A percentile compares a stretch with the other conserved stretches of the same genome.
phyloP scores from a whole-genome alignment of 495 filamentous ascomycete genomes.

The Physcia stellaris region DNA sequence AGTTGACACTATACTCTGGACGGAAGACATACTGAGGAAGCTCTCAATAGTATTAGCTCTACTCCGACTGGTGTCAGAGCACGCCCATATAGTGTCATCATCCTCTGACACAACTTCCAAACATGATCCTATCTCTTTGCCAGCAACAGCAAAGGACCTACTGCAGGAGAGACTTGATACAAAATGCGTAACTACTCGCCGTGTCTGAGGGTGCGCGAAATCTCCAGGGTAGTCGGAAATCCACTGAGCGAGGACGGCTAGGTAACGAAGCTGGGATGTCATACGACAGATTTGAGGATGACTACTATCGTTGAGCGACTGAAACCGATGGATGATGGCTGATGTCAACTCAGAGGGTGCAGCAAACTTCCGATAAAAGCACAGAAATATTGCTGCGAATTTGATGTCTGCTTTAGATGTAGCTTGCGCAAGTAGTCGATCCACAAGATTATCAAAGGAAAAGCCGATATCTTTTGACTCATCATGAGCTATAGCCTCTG shows the following conservation, averaged over 20 bases:
- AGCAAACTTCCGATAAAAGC: constrained; percentile 90
- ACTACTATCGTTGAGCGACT: constrained; percentile 43
- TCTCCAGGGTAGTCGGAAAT: constrained; percentile 82
- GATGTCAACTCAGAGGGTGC: constrained; percentile 62
- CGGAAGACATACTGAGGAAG: constrained; percentile 10
- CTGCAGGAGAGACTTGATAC: constrained; percentile 51
- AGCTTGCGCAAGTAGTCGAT: constrained; percentile 64
- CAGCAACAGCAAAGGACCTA: constrained; percentile 65
- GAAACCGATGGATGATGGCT: constrained; percentile 59
- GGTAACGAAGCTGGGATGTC: constrained; percentile 65
- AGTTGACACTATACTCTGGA: constrained; percentile 8
- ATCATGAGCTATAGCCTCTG: constrained; percentile 3
- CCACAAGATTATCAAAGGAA: constrained; percentile 78
- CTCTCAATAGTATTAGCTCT: constrained; percentile 13
- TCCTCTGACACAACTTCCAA: constrained; percentile 54
- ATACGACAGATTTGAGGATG: constrained; percentile 50
- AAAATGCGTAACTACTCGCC: constrained; percentile 55
- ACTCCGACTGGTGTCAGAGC: constrained; percentile 12
- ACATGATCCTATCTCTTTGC: constrained; percentile 63
- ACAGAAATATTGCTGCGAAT: constrained; percentile 75
- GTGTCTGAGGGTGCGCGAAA: constrained; percentile 70
- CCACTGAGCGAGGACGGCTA: constrained; percentile 81
- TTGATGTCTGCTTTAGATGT: constrained; percentile 78
- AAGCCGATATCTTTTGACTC: constrained; percentile 45
- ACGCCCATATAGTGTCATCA: constrained; percentile 62